These are phyloP conservation scores for Raddia guianensis DNA, from an alignment of 176 grass and related monocot species.

Conservation along the genomic window DNA sequence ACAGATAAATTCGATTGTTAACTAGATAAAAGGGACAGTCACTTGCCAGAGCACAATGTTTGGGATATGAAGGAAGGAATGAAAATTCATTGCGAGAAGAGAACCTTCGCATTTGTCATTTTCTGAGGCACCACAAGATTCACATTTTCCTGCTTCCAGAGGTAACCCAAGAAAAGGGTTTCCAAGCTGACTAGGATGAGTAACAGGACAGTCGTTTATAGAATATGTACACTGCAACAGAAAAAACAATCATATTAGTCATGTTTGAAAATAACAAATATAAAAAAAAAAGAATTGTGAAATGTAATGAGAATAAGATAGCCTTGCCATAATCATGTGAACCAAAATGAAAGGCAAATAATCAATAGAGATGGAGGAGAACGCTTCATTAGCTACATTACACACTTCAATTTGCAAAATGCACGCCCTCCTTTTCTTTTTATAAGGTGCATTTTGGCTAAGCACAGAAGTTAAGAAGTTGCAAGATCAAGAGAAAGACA, in stretches of 20 bases:
- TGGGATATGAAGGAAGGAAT: conserved; percentile 9
- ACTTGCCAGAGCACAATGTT: conserved; percentile 22
- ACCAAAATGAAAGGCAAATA: not conserved
- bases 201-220: conserved; percentile 68
- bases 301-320: not conserved
- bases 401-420: not conserved
- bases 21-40: not conserved
- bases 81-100: conserved; percentile 19
- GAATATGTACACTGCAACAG: conserved; percentile 64
- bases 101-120: conserved; percentile 87
- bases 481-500: no score
- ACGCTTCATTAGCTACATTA: not conserved
- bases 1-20: conserved; percentile 33
- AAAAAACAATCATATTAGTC: conserved; percentile 15
- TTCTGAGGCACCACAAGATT: conserved; percentile 87
- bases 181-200: conserved; percentile 79
- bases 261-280: conserved; percentile 16
- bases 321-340: not conserved
- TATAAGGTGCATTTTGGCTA: no score
- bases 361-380: not conserved
- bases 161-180: conserved; percentile 95
- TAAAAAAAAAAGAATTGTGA: not conserved
- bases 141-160: conserved; percentile 80
- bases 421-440: no score
- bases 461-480: no score